phyloP scores from a whole-genome alignment of 169 alveolate genomes.

The Plasmodium gonderi region DNA sequence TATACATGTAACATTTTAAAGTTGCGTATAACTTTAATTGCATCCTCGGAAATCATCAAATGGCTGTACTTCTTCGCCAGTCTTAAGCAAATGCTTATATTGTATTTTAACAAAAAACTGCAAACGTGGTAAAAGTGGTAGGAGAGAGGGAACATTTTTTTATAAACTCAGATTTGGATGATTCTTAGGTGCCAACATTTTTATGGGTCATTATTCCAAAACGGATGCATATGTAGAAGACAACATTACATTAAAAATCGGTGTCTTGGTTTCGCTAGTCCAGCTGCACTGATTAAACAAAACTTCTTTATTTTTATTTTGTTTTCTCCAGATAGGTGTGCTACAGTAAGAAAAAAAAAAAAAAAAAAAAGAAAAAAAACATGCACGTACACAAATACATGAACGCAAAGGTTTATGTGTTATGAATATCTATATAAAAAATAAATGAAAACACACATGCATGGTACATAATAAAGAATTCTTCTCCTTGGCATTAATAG shows the following conservation, averaged over 20 bases:
- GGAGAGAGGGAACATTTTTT: not conserved
- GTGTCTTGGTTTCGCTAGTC: constrained; percentile 67
- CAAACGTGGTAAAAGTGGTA: not conserved
- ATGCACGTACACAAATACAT: not conserved
- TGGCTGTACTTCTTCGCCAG: constrained; percentile 48
- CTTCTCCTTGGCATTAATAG: not conserved
- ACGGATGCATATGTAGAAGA: not conserved
- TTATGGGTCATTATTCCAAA: not conserved
- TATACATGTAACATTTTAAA: not conserved
- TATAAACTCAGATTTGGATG: not conserved
- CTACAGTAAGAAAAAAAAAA: not conserved
- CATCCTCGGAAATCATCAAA: constrained; percentile 35
- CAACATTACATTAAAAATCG: constrained; percentile 41
- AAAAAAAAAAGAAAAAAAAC: not conserved
- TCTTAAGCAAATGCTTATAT: constrained; percentile 44
- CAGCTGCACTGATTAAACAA: constrained; percentile 73
- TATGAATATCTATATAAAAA: too few species aligned
- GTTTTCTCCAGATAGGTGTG: constrained; percentile 49
- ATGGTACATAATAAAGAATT: not conserved
- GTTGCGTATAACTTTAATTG: constrained; percentile 24
- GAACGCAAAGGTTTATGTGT: not conserved
- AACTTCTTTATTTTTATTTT: constrained; percentile 40
- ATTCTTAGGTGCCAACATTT: not conserved
- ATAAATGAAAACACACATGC: not conserved
- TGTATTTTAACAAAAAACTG: constrained; percentile 58